Conservation (phyloP, 2,329 filamentous ascomycete species). For the Pseudohalonectria lignicola region DNA sequence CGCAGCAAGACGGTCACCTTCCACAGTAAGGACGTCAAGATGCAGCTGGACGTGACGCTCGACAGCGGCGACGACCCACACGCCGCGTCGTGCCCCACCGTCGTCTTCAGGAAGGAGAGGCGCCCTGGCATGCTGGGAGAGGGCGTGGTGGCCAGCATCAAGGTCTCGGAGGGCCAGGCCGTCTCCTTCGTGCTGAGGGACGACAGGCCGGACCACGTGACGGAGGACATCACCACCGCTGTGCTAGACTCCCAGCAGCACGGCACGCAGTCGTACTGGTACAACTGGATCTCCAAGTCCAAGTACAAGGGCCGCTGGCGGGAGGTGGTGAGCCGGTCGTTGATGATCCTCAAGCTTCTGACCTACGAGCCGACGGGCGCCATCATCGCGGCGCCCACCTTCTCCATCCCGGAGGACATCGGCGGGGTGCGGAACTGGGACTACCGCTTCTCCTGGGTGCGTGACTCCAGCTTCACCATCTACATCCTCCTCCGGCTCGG, state of each 20-base stretch:
- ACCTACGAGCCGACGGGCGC: slow-evolving; percentile 72
- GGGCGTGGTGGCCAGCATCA: slow-evolving; percentile 50
- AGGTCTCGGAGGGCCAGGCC: slow-evolving; percentile 53
- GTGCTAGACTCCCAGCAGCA: slow-evolving; percentile 54
- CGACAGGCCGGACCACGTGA: slow-evolving; percentile 45
- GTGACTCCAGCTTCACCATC: slow-evolving; percentile 67
- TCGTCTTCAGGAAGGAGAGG: slow-evolving; percentile 43
- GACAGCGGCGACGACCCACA: slow-evolving; percentile 41
- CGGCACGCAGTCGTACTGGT: slow-evolving; percentile 63
- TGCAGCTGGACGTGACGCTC: slow-evolving; percentile 59
- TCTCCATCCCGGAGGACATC: slow-evolving; percentile 65
- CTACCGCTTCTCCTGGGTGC: slow-evolving; percentile 69
- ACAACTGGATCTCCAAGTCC: slow-evolving; percentile 59
- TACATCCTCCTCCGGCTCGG: slow-evolving; percentile 69
- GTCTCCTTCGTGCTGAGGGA: slow-evolving; percentile 60
- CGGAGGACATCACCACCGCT: slow-evolving; percentile 43
- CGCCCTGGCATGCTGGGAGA: slow-evolving; percentile 44
- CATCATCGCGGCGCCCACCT: slow-evolving; percentile 66
- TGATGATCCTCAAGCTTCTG: slow-evolving; percentile 66
- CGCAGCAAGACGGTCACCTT: slow-evolving; percentile 54
- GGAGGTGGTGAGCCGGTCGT: slow-evolving; percentile 58
- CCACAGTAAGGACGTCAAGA: slow-evolving; percentile 41
- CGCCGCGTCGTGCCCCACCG: slow-evolving; percentile 28
- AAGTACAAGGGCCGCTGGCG: slow-evolving; percentile 63
- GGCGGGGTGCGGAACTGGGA: slow-evolving; percentile 59